Evolutionary conservation across 1,139 yeast species (phyloP).

Genomic region (Hansenula lynferdii): DNA sequence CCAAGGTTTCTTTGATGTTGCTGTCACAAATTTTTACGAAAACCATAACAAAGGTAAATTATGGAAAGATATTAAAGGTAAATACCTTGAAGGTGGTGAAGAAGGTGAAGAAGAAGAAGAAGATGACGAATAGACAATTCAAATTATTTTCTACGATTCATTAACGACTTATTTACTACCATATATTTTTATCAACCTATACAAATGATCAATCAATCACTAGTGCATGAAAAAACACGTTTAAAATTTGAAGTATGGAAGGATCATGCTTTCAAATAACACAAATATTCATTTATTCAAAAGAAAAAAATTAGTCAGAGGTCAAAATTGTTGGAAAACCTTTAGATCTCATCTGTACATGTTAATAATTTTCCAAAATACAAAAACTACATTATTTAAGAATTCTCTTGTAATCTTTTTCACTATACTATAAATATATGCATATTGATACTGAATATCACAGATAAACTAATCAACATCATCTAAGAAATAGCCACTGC

Average conservation of each 20-base stretch:
- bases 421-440: too few species aligned
- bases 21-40: constrained; percentile 80
- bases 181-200: background rate
- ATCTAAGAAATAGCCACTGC: too few species aligned
- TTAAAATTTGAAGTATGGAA: too few species aligned
- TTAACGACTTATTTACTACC: background rate
- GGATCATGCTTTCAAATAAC: background rate
- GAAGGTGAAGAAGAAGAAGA: constrained; percentile 37
- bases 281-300: constrained; percentile 2
- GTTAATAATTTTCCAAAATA: background rate
- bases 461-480: background rate
- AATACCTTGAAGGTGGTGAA: constrained; percentile 53
- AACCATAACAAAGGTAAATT: constrained; percentile 90
- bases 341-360: background rate
- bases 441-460: too few species aligned
- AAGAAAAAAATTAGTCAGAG: background rate
- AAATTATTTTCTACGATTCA: background rate
- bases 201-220: background rate
- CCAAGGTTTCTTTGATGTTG: constrained; percentile 80
- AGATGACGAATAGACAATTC: constrained; percentile 39
- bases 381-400: background rate
- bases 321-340: too few species aligned
- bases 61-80: constrained; percentile 89
- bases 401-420: background rate
- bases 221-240: background rate